Percentiles rank a stretch among this genome's conserved stretches.
phyloP scores from a whole-genome alignment of 345 rosid species.

The Eutrema heterophyllum region DNA sequence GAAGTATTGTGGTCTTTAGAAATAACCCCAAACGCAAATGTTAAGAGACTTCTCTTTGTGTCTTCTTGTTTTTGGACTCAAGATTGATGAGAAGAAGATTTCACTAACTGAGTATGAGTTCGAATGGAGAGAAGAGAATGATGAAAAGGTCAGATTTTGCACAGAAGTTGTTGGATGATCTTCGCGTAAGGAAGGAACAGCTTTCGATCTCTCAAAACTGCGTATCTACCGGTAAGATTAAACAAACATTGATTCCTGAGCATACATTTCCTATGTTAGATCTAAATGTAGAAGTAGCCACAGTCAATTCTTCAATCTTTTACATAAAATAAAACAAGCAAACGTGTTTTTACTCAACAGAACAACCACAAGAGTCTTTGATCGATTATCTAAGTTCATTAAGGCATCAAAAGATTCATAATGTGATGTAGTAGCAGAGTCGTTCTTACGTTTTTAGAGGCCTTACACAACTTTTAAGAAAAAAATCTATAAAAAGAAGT shows the following conservation, averaged over 20 bases:
- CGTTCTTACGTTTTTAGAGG: background rate
- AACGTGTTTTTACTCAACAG: background rate
- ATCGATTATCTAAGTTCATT: background rate
- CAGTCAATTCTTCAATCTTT: background rate
- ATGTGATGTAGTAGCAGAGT: background rate
- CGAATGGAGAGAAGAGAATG: conserved; percentile 39
- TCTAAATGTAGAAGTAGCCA: background rate
- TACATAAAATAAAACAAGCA: background rate
- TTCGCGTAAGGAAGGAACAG: conserved; percentile 68
- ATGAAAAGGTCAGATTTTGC: conserved; percentile 82
- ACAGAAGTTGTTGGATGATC: conserved; percentile 92
- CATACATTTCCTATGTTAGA: background rate
- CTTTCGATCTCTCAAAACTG: conserved; percentile 48
- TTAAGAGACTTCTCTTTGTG: conserved; percentile 1
- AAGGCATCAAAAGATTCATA: background rate
- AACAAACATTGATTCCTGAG: background rate
- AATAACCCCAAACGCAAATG: conserved; percentile 12
- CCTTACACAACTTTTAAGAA: background rate
- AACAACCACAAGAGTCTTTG: background rate
- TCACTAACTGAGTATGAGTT: conserved; percentile 16
- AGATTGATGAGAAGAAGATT: background rate
- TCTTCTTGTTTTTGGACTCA: background rate
- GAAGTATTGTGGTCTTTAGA: conserved; percentile 3
- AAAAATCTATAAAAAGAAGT: background rate
- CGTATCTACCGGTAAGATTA: conserved; percentile 38